Evolutionary conservation across 2,329 filamentous ascomycete genomes (phyloP).

Genomic region (Davidsoniella virescens): DNA sequence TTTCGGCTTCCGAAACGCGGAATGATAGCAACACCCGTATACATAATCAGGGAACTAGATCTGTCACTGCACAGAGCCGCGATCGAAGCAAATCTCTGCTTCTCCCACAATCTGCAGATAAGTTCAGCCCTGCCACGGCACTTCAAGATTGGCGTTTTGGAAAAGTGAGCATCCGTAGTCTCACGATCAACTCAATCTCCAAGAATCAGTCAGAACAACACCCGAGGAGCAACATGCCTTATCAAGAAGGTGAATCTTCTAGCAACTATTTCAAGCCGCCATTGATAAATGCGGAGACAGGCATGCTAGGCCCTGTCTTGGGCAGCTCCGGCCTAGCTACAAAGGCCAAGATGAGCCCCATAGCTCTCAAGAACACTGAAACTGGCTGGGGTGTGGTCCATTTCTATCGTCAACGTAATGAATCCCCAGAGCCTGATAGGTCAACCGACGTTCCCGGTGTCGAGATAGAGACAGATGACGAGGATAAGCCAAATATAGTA

Average conservation of each 20-base stretch:
- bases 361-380: conserved; percentile 53
- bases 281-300: background rate
- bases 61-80: conserved; percentile 25
- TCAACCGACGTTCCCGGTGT: background rate
- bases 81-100: conserved; percentile 25
- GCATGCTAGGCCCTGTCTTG: conserved; percentile 33
- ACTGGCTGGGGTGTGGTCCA: conserved; percentile 88
- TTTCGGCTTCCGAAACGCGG: background rate
- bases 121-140: conserved; percentile 32
- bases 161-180: conserved; percentile 59
- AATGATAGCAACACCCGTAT: background rate
- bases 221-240: background rate
- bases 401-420: conserved; percentile 72
- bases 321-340: conserved; percentile 55
- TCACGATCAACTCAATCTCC: conserved; percentile 41
- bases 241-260: background rate
- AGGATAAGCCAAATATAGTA: conserved; percentile 60
- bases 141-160: conserved; percentile 66
- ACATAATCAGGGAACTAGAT: conserved; percentile 14
- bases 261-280: background rate
- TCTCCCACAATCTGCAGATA: conserved; percentile 28
- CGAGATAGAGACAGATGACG: conserved; percentile 23
- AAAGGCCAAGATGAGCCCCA: conserved; percentile 41
- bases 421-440: conserved; percentile 34
- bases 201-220: too few relatives aligned